A percentile compares a stretch with the other conserved stretches of the same genome.
Evolutionary conservation across 805 yeast genomes (phyloP).

Genomic region (Wickerhamiella hasegawae): DNA sequence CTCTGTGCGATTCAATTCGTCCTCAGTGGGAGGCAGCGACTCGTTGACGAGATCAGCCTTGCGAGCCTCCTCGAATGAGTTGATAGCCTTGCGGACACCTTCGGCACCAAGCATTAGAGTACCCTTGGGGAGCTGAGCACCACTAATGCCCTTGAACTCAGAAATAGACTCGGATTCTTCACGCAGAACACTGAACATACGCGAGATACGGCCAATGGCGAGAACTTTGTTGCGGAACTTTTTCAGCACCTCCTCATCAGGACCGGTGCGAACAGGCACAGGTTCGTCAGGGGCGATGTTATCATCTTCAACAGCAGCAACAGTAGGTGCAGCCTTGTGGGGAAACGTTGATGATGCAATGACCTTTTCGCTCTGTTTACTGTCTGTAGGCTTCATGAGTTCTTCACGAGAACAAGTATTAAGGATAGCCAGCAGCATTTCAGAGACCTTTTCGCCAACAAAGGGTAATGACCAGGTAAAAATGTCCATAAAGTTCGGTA

Average conservation of each 20-base stretch:
- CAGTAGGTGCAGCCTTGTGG: not conserved
- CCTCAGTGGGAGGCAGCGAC: constrained; percentile 68
- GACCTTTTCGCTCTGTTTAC: constrained; percentile 8
- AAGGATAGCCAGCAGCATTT: constrained; percentile 75
- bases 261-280: not conserved
- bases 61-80: constrained; percentile 70
- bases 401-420: constrained; percentile 95
- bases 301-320: not conserved
- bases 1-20: constrained; percentile 33
- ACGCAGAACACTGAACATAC: constrained; percentile 79
- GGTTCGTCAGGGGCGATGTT: not conserved
- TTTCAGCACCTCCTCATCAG: constrained; percentile 22
- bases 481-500: constrained; percentile 94
- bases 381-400: constrained; percentile 29
- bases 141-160: constrained; percentile 53
- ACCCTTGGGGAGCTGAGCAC: constrained; percentile 77
- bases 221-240: constrained; percentile 51
- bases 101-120: constrained; percentile 70
- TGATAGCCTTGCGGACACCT: constrained; percentile 53
- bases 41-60: constrained; percentile 70
- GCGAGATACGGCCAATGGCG: constrained; percentile 90
- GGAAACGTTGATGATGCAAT: constrained; percentile 7
- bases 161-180: constrained; percentile 79
- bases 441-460: constrained; percentile 92
- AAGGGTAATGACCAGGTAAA: constrained; percentile 96